Evolutionary conservation across 2,329 filamentous ascomycete genomes (phyloP), one percentile per base, ranked within the genome.

Genomic region (Endothia cerciana): DNA sequence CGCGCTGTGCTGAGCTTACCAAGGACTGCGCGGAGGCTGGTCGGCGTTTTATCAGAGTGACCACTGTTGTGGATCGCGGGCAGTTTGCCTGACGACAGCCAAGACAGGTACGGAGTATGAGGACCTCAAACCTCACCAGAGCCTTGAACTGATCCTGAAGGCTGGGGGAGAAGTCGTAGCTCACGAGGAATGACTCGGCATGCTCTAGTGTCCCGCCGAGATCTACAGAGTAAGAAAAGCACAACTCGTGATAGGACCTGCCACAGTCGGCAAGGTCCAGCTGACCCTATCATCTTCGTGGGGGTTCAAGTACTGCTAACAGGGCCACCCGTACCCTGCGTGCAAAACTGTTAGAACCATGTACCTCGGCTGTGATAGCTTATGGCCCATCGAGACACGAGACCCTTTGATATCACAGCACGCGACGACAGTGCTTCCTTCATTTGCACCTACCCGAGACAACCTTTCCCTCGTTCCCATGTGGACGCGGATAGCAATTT

Each of bases 161-260:
- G 47, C 25, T 30, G 47, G 22, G 13, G 13, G 3, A 13, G 22
- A 30, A 17, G 25, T 17, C 22, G 10, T 36, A 51, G 47, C 22
- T 28, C 22, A 28, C 47, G 47, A 51, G 25, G 17, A 51, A 51
- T 47, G 57, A 60, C 41, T 60, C 57, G 57, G 40, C 41, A 11
- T 60, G 3, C 25, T 60, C 8, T n/a, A n/a, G 47, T 41, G 47
- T 55, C 19, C 11, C 15, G 11, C 15, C 17, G 55, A 19, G 55
- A 28, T 28, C 13, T 61, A 41, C n/a, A 15, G n/a, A 30, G 47
- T 36, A 8, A 41, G 47, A 53, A 51, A 25, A 22, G 28, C 22
- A 28, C 49, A 55, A 36, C 33, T 62, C 47, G 60, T 55, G 58
- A 60, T 60, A 60, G 58, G 58, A 60, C 58, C 58, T 60, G 58